Evolutionary conservation across 2,329 filamentous ascomycete genomes (phyloP).

Genomic region (Chaetomiaceae sp.): DNA sequence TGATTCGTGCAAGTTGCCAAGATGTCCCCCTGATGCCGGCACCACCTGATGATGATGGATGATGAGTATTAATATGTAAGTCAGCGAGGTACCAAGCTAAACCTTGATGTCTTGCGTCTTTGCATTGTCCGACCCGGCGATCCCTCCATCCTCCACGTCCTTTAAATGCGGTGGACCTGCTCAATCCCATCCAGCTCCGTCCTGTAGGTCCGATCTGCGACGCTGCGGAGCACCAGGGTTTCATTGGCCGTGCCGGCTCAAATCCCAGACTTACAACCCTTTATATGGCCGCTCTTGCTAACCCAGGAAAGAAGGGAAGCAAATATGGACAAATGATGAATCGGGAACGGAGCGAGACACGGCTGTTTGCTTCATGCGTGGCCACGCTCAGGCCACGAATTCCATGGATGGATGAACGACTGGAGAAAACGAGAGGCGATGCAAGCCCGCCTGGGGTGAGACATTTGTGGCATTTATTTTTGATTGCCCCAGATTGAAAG

Average conservation of each 20-base stretch:
- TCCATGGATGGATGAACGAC: too few relatives aligned
- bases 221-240: background rate
- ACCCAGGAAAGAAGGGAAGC: background rate
- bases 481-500: conserved; percentile 3
- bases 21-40: conserved; percentile 1
- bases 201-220: background rate
- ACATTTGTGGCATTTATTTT: conserved; percentile 5
- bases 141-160: too few relatives aligned
- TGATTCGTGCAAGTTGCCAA: background rate
- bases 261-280: conserved; percentile 1
- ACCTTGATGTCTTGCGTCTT: too few relatives aligned
- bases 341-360: conserved; percentile 18
- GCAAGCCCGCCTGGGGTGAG: background rate
- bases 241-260: conserved; percentile 18
- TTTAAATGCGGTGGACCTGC: too few relatives aligned
- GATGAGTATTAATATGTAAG: background rate
- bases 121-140: conserved; percentile 1
- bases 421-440: background rate
- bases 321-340: conserved; percentile 8
- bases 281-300: background rate
- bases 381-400: background rate
- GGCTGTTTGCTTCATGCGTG: background rate
- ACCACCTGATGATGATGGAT: background rate
- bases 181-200: too few relatives aligned
- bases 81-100: too few relatives aligned